Percentiles rank a stretch among this genome's conserved stretches.
These are phyloP conservation scores for Amylocarpus encephaloides DNA, from an alignment of 2,329 filamentous ascomycete species.

Conservation along the genomic window DNA sequence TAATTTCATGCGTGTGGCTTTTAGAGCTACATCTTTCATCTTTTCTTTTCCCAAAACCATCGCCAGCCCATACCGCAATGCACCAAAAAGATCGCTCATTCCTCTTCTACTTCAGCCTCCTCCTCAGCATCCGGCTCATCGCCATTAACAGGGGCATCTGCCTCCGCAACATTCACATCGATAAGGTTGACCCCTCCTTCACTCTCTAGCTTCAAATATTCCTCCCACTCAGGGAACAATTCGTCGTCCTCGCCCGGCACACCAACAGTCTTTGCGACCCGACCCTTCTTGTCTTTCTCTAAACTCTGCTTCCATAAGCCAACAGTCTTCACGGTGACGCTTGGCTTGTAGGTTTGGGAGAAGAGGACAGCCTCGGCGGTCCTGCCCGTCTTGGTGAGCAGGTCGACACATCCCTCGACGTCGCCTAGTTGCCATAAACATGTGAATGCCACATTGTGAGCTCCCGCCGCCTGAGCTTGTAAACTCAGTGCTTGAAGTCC, in stretches of 20 bases:
- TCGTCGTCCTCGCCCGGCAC: slow-evolving; percentile 78
- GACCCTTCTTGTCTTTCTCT: slow-evolving; percentile 78
- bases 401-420: slow-evolving; percentile 70
- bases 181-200: slow-evolving; percentile 44
- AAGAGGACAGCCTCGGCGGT: slow-evolving; percentile 84
- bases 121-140: slow-evolving; percentile 21
- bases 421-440: slow-evolving; percentile 84
- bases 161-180: slow-evolving; percentile 23
- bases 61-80: background rate
- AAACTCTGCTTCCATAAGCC: slow-evolving; percentile 75
- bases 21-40: background rate
- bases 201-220: slow-evolving; percentile 75
- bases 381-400: slow-evolving; percentile 72
- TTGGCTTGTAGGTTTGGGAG: slow-evolving; percentile 92
- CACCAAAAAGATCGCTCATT: background rate
- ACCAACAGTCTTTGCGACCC: slow-evolving; percentile 77
- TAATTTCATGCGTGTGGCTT: slow-evolving; percentile 1
- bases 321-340: slow-evolving; percentile 60
- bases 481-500: slow-evolving; percentile 67
- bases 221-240: slow-evolving; percentile 94
- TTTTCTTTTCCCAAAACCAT: background rate
- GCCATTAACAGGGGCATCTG: slow-evolving; percentile 15
- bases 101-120: slow-evolving; percentile 16
- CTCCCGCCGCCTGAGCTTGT: slow-evolving; percentile 68
- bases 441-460: slow-evolving; percentile 90